phyloP scores from a whole-genome alignment of 495 filamentous ascomycete species.

The Articulospora tetracladia region DNA sequence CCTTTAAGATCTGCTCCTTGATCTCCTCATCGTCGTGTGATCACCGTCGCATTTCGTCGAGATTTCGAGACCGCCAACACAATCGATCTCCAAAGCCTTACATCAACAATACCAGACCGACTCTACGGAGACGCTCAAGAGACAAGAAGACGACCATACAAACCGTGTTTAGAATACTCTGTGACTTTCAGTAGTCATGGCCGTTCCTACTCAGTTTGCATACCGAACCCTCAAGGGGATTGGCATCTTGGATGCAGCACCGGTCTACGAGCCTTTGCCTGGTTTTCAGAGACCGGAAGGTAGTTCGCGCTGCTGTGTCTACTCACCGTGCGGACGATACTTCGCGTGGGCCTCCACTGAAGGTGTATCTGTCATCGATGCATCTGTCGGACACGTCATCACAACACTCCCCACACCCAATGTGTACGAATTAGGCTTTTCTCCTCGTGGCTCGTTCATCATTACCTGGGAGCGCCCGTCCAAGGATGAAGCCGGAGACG shows the following conservation, averaged over 20 bases:
- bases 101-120: slow-evolving; percentile 2
- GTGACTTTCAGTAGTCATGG: slow-evolving; percentile 88
- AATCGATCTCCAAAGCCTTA: background rate
- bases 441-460: slow-evolving; percentile 82
- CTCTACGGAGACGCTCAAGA: slow-evolving; percentile 6
- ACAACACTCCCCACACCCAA: slow-evolving; percentile 70
- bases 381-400: slow-evolving; percentile 72
- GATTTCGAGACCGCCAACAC: slow-evolving; percentile 1
- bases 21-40: slow-evolving; percentile 16
- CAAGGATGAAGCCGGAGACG: slow-evolving; percentile 90
- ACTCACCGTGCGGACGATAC: slow-evolving; percentile 92
- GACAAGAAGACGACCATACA: slow-evolving; percentile 19
- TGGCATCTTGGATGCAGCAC: slow-evolving; percentile 85
- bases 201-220: slow-evolving; percentile 83
- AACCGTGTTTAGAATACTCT: slow-evolving; percentile 32
- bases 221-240: slow-evolving; percentile 95
- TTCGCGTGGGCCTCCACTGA: slow-evolving; percentile 93
- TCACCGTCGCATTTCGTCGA: slow-evolving; percentile 9
- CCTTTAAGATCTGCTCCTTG: slow-evolving; percentile 9
- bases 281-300: slow-evolving; percentile 89
- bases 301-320: slow-evolving; percentile 88
- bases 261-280: slow-evolving; percentile 79
- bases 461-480: slow-evolving; percentile 94
- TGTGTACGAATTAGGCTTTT: slow-evolving; percentile 93
- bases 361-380: slow-evolving; percentile 77